These are phyloP conservation scores for Epithemia pelagica DNA, from an alignment of 108 stramenopile genomes.

Conservation along the genomic window DNA sequence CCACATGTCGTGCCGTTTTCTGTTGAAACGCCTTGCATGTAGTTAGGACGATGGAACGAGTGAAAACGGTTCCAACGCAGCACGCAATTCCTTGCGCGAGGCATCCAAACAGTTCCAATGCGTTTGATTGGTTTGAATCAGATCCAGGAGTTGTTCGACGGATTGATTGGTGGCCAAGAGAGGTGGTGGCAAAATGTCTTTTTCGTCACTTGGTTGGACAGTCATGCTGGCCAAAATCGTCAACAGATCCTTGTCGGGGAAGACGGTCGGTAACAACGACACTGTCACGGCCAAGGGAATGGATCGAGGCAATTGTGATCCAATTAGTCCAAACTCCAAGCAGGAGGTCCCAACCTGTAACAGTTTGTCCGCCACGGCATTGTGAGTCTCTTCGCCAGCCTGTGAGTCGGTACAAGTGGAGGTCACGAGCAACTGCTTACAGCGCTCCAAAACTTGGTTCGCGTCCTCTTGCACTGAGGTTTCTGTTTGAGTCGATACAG, in stretches of 20 bases:
- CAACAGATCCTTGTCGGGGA: neutral
- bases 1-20: neutral
- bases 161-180: neutral
- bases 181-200: neutral
- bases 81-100: neutral
- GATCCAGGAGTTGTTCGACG: neutral
- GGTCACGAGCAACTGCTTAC: neutral
- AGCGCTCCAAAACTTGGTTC: neutral
- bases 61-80: neutral
- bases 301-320: neutral
- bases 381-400: neutral
- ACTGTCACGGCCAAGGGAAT: neutral
- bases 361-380: neutral
- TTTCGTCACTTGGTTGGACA: neutral
- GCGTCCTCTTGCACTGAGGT: neutral
- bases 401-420: neutral
- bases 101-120: neutral
- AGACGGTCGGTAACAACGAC: neutral
- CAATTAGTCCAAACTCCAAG: neutral
- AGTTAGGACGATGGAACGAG: neutral
- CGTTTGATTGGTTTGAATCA: neutral
- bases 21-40: too few species aligned
- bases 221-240: neutral
- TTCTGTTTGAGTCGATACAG: neutral
- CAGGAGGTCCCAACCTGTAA: neutral